Evolutionary conservation across 2,329 filamentous ascomycete species (phyloP).

Genomic region (Cytospora piceicola): DNA sequence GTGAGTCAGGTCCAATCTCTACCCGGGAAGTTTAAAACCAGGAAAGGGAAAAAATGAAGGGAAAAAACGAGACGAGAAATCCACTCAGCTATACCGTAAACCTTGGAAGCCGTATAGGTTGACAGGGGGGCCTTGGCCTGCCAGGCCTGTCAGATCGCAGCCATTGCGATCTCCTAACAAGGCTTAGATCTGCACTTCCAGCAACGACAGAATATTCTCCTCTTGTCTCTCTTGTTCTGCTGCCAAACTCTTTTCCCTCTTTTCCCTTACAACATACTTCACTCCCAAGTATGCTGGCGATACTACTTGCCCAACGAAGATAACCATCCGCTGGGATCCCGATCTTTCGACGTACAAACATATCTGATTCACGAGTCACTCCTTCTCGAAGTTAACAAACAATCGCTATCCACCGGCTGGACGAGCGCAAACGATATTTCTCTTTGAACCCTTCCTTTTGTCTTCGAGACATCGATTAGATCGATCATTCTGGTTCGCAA

Average conservation of each 20-base stretch:
- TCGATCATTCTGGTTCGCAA: not conserved
- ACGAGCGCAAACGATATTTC: not conserved
- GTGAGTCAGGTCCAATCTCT: not conserved
- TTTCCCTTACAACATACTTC: not conserved
- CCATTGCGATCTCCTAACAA: constrained; percentile 23
- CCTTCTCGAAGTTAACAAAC: constrained; percentile 6
- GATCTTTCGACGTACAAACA: not conserved
- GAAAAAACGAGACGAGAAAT: not conserved
- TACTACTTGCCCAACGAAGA: not conserved
- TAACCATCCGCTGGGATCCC: not conserved
- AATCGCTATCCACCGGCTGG: not conserved
- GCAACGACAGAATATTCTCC: constrained; percentile 18
- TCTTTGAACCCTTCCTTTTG: not conserved
- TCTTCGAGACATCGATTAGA: not conserved
- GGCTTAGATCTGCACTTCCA: constrained; percentile 24
- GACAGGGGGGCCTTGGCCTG: constrained; percentile 4
- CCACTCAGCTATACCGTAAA: constrained; percentile 1
- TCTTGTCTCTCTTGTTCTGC: constrained; percentile 1
- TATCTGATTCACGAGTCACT: constrained; percentile 6
- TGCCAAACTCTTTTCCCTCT: not conserved
- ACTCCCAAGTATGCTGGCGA: constrained; percentile 6
- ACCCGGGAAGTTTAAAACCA: not conserved
- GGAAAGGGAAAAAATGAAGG: not conserved
- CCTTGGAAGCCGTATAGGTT: constrained; percentile 1
- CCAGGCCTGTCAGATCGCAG: not conserved